phyloP scores from a whole-genome alignment of 768 basidiomycete genomes.

The Aureoboletus auriporus region DNA sequence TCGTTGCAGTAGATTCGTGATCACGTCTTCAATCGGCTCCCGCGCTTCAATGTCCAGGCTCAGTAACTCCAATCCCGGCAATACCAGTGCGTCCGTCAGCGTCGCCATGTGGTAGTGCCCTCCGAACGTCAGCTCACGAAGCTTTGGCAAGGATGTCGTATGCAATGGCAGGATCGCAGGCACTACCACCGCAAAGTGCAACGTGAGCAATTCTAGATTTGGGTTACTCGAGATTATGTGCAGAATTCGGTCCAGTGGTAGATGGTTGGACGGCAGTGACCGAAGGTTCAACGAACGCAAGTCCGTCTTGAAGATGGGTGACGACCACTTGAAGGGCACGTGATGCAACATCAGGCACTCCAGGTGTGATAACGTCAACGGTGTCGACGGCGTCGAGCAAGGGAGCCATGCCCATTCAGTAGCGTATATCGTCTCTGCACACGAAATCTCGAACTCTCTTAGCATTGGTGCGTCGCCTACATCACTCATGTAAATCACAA shows the following conservation, averaged over 20 bases:
- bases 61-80: constrained; percentile 56
- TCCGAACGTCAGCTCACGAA: constrained; percentile 55
- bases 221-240: constrained; percentile 59
- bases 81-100: constrained; percentile 56
- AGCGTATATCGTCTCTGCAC: constrained; percentile 56
- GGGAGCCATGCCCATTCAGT: constrained; percentile 77
- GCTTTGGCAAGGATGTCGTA: constrained; percentile 47
- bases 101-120: constrained; percentile 63
- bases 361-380: constrained; percentile 43
- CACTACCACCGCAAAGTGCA: constrained; percentile 60
- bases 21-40: constrained; percentile 72
- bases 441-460: constrained; percentile 74
- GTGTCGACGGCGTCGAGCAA: constrained; percentile 35
- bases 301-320: constrained; percentile 62
- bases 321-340: constrained; percentile 74
- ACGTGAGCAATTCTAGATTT: constrained; percentile 48
- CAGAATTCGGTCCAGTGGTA: constrained; percentile 68
- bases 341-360: constrained; percentile 61
- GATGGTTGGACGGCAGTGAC: constrained; percentile 57
- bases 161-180: constrained; percentile 61
- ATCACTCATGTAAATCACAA: constrained; percentile 2
- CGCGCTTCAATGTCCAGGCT: constrained; percentile 69
- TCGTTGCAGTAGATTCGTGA: constrained; percentile 55
- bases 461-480: constrained; percentile 70
- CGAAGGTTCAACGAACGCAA: constrained; percentile 60